Conservation (phyloP, 2,329 filamentous ascomycete genomes). For the Exophiala xenobiotica region DNA sequence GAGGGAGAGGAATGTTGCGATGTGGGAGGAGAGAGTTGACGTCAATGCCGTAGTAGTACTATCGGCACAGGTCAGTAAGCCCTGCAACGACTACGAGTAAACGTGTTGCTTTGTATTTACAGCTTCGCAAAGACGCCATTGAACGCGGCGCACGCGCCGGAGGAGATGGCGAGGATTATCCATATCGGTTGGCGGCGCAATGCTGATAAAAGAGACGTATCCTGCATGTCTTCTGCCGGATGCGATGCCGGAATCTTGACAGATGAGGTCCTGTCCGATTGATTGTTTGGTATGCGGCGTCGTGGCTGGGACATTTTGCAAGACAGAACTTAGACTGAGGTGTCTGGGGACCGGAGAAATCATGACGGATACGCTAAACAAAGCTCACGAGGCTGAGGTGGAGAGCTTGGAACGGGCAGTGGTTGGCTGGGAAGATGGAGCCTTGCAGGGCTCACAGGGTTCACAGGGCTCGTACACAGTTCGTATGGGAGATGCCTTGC, state of each 20-base stretch:
- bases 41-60: slow-evolving; percentile 63
- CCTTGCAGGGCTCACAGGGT: too few relatives aligned
- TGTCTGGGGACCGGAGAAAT: background rate
- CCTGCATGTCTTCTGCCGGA: slow-evolving; percentile 4
- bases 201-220: slow-evolving; percentile 14
- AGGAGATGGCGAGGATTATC: slow-evolving; percentile 60
- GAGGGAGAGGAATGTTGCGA: slow-evolving; percentile 49
- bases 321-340: background rate
- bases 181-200: slow-evolving; percentile 36
- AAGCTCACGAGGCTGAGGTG: slow-evolving; percentile 3
- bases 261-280: background rate
- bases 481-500: too few relatives aligned
- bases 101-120: too few relatives aligned
- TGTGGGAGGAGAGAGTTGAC: slow-evolving; percentile 48
- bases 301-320: slow-evolving; percentile 17
- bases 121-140: slow-evolving; percentile 69
- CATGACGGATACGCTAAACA: background rate
- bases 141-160: slow-evolving; percentile 61
- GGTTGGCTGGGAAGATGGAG: too few relatives aligned
- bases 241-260: background rate
- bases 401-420: too few relatives aligned
- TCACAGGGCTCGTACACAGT: too few relatives aligned
- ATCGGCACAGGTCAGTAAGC: slow-evolving; percentile 4
- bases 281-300: background rate
- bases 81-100: too few relatives aligned